Evolutionary conservation across 306 rosid genomes (phyloP).

Genomic region (Castanospermum australe): DNA sequence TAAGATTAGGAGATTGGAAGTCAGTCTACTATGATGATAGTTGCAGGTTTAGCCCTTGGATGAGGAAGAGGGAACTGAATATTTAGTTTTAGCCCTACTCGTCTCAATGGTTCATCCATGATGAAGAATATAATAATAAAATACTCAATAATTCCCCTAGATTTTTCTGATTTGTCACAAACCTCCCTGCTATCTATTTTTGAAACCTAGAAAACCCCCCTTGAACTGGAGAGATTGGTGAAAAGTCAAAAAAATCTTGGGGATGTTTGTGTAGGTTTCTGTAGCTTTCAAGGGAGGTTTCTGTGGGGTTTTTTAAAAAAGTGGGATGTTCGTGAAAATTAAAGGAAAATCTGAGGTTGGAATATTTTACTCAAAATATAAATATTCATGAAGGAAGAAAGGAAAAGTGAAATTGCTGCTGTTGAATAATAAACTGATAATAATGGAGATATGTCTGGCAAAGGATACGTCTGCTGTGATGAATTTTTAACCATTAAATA

Average conservation of each 20-base stretch:
- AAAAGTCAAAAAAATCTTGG: background rate
- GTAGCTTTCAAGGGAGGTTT: conserved; percentile 1
- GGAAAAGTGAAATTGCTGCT: background rate
- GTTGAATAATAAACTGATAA: background rate
- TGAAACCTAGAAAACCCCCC: background rate
- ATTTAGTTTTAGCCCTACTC: background rate
- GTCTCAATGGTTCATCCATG: background rate
- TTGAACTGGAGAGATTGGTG: background rate
- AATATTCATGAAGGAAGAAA: background rate
- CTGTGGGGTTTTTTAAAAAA: no score
- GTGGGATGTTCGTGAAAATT: background rate
- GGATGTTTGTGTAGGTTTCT: background rate
- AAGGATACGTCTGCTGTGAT: background rate
- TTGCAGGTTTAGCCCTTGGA: background rate
- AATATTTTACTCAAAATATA: background rate
- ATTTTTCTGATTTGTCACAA: no score
- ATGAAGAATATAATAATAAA: background rate
- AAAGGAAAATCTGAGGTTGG: background rate
- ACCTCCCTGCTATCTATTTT: no score
- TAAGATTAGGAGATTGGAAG: background rate
- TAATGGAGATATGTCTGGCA: background rate
- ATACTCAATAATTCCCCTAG: background rate
- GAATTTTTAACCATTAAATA: background rate
- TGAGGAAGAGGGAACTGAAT: background rate
- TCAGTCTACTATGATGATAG: background rate